A percentile compares a stretch with the other conserved stretches of the same genome.
Evolutionary conservation across 2,329 filamentous ascomycete species (phyloP).

Genomic region (Penicillium sp.): DNA sequence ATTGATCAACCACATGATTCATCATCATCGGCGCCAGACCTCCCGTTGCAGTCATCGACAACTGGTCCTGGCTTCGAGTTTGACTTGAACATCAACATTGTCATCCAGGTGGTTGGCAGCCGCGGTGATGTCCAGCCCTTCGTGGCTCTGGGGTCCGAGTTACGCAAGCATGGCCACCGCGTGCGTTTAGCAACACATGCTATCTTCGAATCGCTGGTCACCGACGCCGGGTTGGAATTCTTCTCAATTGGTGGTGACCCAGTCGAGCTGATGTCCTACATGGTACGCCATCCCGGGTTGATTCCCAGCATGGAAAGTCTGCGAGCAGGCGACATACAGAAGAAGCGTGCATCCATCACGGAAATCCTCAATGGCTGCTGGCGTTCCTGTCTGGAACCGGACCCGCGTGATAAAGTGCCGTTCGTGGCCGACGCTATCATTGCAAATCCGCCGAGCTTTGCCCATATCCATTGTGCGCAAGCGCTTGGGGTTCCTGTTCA

Average conservation of each 20-base stretch:
- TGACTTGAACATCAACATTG: slow-evolving; percentile 44
- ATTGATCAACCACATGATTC: not conserved
- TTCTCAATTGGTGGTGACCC: slow-evolving; percentile 58
- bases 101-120: slow-evolving; percentile 58
- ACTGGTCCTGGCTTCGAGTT: not conserved
- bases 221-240: slow-evolving; percentile 53
- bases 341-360: slow-evolving; percentile 25
- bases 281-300: slow-evolving; percentile 48
- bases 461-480: slow-evolving; percentile 52
- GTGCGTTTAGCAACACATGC: slow-evolving; percentile 57
- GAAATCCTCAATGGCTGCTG: slow-evolving; percentile 36
- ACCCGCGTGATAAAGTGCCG: slow-evolving; percentile 25
- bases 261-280: slow-evolving; percentile 49
- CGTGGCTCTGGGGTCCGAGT: slow-evolving; percentile 52
- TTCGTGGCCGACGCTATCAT: slow-evolving; percentile 55
- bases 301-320: slow-evolving; percentile 32
- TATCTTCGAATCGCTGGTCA: slow-evolving; percentile 54
- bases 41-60: not conserved
- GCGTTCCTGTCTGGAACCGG: slow-evolving; percentile 32
- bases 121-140: slow-evolving; percentile 59
- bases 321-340: slow-evolving; percentile 27
- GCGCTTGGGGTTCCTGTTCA: slow-evolving; percentile 51
- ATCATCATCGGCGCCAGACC: not conserved
- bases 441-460: slow-evolving; percentile 52
- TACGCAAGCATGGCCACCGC: slow-evolving; percentile 52